These are phyloP conservation scores for Aeschynomene evenia DNA, from an alignment of 306 rosid genomes.

Conservation along the genomic window DNA sequence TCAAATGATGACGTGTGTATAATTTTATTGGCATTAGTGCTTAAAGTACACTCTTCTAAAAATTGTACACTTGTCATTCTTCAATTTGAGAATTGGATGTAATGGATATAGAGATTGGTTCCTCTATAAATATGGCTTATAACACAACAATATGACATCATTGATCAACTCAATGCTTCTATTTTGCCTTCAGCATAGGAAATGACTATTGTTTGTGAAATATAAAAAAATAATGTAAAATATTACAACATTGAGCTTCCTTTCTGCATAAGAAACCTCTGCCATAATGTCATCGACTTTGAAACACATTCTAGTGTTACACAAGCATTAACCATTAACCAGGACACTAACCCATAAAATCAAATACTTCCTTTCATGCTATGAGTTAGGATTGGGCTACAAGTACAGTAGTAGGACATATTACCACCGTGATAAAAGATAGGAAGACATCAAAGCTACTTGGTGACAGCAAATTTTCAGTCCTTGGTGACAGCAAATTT, in stretches of 20 bases:
- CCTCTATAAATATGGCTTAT: background rate
- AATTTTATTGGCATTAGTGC: too few species aligned
- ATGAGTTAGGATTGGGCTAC: background rate
- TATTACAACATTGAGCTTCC: background rate
- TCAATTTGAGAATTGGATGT: too few species aligned
- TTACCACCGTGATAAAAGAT: background rate
- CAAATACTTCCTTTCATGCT: background rate
- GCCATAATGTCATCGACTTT: background rate
- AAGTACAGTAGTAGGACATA: background rate
- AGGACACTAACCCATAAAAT: background rate
- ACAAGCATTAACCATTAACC: background rate
- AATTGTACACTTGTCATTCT: too few species aligned
- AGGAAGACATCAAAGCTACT: slow-evolving; percentile 1
- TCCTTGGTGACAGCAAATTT: slow-evolving; percentile 1
- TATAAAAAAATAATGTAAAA: background rate
- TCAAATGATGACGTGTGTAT: too few species aligned
- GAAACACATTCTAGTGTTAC: background rate
- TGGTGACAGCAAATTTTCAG: slow-evolving; percentile 8
- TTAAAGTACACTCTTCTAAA: too few species aligned
- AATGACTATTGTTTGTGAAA: slow-evolving; percentile 7
- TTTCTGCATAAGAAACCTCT: background rate
- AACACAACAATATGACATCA: background rate
- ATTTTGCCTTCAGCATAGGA: background rate
- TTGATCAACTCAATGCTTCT: background rate
- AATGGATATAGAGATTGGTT: too few species aligned